These are phyloP conservation scores for Allomyces macrogynus DNA, from an alignment of 192 early-diverging fungal genomes.

Conservation along the genomic window DNA sequence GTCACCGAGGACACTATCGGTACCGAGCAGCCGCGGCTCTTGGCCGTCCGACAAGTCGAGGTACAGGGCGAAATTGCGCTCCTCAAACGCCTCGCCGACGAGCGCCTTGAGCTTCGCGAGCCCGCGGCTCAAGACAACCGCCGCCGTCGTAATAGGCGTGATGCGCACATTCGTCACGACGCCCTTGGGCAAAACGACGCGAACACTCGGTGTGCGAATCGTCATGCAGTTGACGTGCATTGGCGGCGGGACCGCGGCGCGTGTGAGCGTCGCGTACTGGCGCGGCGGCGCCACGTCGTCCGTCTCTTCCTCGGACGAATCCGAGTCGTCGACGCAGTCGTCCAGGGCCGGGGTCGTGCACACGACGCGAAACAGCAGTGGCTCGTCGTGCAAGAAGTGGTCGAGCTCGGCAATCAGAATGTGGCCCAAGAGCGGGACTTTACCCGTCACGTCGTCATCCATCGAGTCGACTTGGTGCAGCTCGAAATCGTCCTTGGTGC, in stretches of 20 bases:
- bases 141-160: background rate
- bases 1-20: background rate
- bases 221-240: background rate
- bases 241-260: background rate
- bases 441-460: background rate
- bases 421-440: background rate
- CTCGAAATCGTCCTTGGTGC: background rate
- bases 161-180: background rate
- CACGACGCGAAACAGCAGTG: background rate
- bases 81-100: background rate
- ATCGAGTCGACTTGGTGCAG: background rate
- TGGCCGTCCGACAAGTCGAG: background rate
- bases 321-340: background rate
- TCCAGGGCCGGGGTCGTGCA: background rate
- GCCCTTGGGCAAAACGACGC: background rate
- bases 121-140: background rate
- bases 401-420: background rate
- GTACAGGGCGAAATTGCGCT: background rate
- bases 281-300: background rate
- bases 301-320: background rate
- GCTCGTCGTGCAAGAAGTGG: background rate
- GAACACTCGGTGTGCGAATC: background rate
- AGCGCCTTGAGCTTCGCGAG: background rate
- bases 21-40: background rate
- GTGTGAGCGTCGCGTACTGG: background rate